Percentiles rank a stretch among this genome's conserved stretches.
These are phyloP conservation scores for Fragaria nilgerrensis DNA, from an alignment of 306 rosid genomes.

Conservation along the genomic window DNA sequence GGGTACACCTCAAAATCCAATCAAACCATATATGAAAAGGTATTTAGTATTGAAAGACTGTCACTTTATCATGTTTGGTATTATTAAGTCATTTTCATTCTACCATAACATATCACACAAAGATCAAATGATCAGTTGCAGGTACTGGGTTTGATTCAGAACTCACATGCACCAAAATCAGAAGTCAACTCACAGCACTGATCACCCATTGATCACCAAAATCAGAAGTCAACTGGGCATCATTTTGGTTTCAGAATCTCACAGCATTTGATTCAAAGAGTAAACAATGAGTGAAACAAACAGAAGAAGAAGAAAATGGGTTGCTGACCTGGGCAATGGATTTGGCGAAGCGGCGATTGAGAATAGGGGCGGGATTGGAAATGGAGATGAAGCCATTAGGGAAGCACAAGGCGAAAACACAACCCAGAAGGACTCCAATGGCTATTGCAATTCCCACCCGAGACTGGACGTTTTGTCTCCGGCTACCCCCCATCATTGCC, in stretches of 20 bases:
- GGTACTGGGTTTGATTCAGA: neutral
- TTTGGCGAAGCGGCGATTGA: slow-evolving; percentile 31
- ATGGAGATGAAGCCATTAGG: slow-evolving; percentile 56
- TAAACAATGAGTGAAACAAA: slow-evolving; percentile 13
- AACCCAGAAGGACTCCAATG: slow-evolving; percentile 68
- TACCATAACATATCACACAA: neutral
- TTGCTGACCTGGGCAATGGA: slow-evolving; percentile 56
- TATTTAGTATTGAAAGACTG: neutral
- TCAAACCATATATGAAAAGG: neutral
- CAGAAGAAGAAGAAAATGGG: neutral
- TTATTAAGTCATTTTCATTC: neutral
- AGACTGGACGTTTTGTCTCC: slow-evolving; percentile 51
- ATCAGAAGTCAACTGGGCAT: too few species aligned
- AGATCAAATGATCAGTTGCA: neutral
- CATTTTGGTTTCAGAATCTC: too few species aligned
- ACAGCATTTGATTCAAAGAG: neutral
- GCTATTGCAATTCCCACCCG: slow-evolving; percentile 46
- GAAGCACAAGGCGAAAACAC: slow-evolving; percentile 56
- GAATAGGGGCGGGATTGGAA: slow-evolving; percentile 30
- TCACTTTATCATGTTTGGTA: neutral
- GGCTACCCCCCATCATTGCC: slow-evolving; percentile 51
- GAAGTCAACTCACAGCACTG: too few species aligned
- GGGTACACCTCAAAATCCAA: slow-evolving; percentile 1
- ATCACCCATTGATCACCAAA: too few species aligned
- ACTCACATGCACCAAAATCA: neutral